phyloP scores from a whole-genome alignment of 2,329 filamentous ascomycete species.

The Cercospora sp. region DNA sequence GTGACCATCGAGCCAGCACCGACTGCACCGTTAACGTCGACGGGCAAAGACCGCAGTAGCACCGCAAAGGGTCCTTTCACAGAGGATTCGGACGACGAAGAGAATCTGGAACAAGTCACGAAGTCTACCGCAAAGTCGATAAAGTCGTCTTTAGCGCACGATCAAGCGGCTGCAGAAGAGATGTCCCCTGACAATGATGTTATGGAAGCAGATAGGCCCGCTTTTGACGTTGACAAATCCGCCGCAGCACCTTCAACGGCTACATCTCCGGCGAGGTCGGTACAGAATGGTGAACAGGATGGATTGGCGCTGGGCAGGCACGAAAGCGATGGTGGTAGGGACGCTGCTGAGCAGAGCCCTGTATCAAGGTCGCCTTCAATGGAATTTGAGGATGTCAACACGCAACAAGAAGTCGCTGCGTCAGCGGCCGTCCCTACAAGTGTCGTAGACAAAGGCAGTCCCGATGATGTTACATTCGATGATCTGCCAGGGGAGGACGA shows the following conservation, averaged over 20 bases:
- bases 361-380: slow-evolving; percentile 19
- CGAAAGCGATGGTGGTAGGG: too few relatives aligned
- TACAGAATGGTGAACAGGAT: background rate
- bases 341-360: too few relatives aligned
- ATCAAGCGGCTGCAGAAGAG: background rate
- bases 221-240: background rate
- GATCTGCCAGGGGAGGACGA: slow-evolving; percentile 26
- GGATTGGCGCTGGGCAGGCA: background rate
- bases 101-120: background rate
- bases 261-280: background rate
- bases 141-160: background rate
- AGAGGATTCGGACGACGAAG: slow-evolving; percentile 5
- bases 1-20: background rate
- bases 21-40: background rate
- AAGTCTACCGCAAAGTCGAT: background rate
- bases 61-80: background rate
- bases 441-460: slow-evolving; percentile 53
- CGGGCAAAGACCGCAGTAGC: background rate
- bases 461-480: slow-evolving; percentile 25
- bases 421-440: slow-evolving; percentile 34
- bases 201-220: background rate
- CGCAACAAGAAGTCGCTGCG: background rate
- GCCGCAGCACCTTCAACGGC: background rate
- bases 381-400: slow-evolving; percentile 19
- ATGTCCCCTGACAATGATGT: background rate